These are phyloP conservation scores for Colletotrichum paranaense DNA, from an alignment of 2,329 filamentous ascomycete genomes.

Conservation along the genomic window DNA sequence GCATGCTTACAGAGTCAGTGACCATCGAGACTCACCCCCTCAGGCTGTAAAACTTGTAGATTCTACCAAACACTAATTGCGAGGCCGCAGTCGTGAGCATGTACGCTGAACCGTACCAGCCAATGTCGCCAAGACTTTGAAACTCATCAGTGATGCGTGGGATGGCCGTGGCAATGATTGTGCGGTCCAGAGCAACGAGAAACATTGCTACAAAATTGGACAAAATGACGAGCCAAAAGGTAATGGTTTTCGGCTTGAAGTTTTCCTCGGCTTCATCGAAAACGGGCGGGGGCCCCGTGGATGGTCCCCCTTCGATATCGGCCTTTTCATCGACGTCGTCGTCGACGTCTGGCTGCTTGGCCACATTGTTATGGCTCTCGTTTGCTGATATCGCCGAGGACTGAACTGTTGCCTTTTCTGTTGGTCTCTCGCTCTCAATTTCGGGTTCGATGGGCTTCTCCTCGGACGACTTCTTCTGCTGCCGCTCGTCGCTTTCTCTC, in stretches of 20 bases:
- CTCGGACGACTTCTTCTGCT: slow-evolving; percentile 12
- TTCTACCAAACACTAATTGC: slow-evolving; percentile 60
- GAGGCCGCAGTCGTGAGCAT: slow-evolving; percentile 69
- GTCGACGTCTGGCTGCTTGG: slow-evolving; percentile 22
- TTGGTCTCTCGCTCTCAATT: not conserved
- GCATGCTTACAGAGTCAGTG: not conserved
- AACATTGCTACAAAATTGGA: slow-evolving; percentile 67
- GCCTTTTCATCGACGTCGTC: slow-evolving; percentile 28
- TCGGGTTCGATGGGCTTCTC: not conserved
- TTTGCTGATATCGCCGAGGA: slow-evolving; percentile 14
- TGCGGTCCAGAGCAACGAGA: slow-evolving; percentile 67
- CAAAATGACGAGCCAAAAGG: slow-evolving; percentile 66
- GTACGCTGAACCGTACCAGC: slow-evolving; percentile 73
- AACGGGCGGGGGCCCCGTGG: not conserved
- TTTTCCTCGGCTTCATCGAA: slow-evolving; percentile 46
- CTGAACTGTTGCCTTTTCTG: slow-evolving; percentile 3
- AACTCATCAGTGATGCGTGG: slow-evolving; percentile 68
- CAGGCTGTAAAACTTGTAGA: slow-evolving; percentile 63
- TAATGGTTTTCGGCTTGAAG: slow-evolving; percentile 63
- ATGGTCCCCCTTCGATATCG: slow-evolving; percentile 14
- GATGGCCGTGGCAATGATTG: slow-evolving; percentile 67
- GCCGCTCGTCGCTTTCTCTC: slow-evolving; percentile 24
- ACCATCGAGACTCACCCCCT: slow-evolving; percentile 51
- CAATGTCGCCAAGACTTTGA: slow-evolving; percentile 68
- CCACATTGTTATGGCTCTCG: slow-evolving; percentile 13